Percentiles rank a stretch among this genome's conserved stretches.
Conservation (phyloP, 1,284 basidiomycete species). For the Ustilago crameri region DNA sequence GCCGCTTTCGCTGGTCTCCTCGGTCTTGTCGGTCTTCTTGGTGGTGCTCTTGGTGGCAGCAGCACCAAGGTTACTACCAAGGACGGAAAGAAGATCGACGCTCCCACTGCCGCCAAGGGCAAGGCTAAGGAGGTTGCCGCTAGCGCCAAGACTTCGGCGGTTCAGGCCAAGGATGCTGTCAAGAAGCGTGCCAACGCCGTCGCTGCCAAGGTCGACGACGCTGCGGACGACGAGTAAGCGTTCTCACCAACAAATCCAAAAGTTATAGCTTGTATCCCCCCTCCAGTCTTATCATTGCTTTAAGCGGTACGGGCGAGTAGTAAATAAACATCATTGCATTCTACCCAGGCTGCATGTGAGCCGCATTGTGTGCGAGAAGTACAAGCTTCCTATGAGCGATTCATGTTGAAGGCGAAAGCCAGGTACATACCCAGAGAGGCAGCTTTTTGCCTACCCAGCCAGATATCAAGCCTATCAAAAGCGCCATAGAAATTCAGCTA, state of each 20-base stretch:
- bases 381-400: too few relatives aligned
- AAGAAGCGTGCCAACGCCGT: constrained; percentile 55
- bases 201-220: constrained; percentile 51
- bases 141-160: constrained; percentile 52
- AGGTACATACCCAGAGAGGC: too few relatives aligned
- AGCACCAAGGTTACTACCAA: constrained; percentile 37
- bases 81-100: constrained; percentile 56
- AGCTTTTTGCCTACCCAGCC: too few relatives aligned
- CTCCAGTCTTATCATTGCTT: constrained; percentile 1
- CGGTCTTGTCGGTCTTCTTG: constrained; percentile 55
- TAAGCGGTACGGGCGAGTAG: constrained; percentile 2
- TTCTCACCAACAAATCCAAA: background rate
- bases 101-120: constrained; percentile 35
- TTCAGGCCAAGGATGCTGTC: constrained; percentile 49
- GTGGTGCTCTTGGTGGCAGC: constrained; percentile 50
- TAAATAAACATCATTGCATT: constrained; percentile 7
- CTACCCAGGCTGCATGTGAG: too few relatives aligned
- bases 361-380: background rate
- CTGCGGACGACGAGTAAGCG: constrained; percentile 42
- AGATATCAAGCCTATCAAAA: too few relatives aligned
- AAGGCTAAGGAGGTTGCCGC: constrained; percentile 46
- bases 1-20: constrained; percentile 57
- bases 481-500: too few relatives aligned
- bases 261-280: background rate
- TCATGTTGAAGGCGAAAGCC: too few relatives aligned